These are phyloP conservation scores for Geotrichum aggregatum DNA, from an alignment of 1,139 yeast genomes.

Conservation along the genomic window DNA sequence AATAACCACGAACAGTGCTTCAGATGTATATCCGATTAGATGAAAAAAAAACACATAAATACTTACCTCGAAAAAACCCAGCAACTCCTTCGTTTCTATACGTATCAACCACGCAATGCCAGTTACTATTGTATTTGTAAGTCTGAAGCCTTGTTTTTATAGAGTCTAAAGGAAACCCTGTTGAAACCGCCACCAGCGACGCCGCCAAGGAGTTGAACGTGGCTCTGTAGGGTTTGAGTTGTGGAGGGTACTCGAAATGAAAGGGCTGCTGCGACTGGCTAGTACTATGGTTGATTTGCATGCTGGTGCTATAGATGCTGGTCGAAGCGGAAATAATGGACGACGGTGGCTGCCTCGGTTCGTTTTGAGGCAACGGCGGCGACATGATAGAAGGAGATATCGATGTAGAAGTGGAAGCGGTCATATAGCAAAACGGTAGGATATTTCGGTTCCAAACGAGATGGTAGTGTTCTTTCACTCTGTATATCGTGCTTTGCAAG, in stretches of 20 bases:
- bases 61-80: slow-evolving; percentile 74
- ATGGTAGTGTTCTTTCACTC: too few species aligned
- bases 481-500: too few species aligned
- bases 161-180: slow-evolving; percentile 84
- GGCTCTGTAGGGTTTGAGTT: slow-evolving; percentile 53
- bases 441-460: too few species aligned
- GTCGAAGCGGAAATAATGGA: too few species aligned
- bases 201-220: slow-evolving; percentile 59
- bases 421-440: too few species aligned
- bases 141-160: slow-evolving; percentile 84
- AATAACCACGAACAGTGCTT: too few species aligned
- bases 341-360: too few species aligned
- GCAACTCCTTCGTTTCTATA: slow-evolving; percentile 56
- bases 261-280: background rate
- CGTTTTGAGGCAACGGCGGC: too few species aligned
- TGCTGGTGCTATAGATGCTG: background rate
- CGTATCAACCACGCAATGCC: slow-evolving; percentile 58
- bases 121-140: slow-evolving; percentile 55
- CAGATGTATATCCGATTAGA: slow-evolving; percentile 9
- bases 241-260: slow-evolving; percentile 40
- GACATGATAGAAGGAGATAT: too few species aligned
- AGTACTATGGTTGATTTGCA: background rate
- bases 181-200: slow-evolving; percentile 60
- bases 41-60: slow-evolving; percentile 3
- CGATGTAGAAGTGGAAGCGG: too few species aligned